These are phyloP conservation scores for Rutstroemia sp. DNA, from an alignment of 2,329 filamentous ascomycete species.

Conservation along the genomic window DNA sequence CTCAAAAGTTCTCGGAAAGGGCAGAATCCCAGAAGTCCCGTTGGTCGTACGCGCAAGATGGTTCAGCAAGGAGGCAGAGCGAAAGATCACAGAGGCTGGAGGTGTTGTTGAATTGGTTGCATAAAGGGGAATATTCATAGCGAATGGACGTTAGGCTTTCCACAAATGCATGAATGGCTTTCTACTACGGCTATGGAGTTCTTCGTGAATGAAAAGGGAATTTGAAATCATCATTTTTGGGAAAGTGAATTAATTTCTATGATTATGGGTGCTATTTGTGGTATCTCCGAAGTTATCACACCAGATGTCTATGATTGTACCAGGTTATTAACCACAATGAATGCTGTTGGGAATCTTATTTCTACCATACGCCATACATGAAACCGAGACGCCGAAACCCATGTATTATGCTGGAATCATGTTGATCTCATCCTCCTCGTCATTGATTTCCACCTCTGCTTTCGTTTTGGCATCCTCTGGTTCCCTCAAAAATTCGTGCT, in stretches of 20 bases:
- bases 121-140: slow-evolving; percentile 41
- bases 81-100: slow-evolving; percentile 98
- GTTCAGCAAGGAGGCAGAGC: slow-evolving; percentile 92
- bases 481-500: slow-evolving; percentile 55
- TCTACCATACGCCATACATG: slow-evolving; percentile 9
- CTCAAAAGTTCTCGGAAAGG: slow-evolving; percentile 98
- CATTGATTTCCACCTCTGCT: slow-evolving; percentile 36
- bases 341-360: slow-evolving; percentile 6
- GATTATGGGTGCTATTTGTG: slow-evolving; percentile 11
- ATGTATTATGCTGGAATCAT: slow-evolving; percentile 6
- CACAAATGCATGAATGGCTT: slow-evolving; percentile 10
- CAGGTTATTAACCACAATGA: slow-evolving; percentile 16
- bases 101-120: slow-evolving; percentile 94
- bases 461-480: slow-evolving; percentile 46
- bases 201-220: slow-evolving; percentile 11
- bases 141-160: slow-evolving; percentile 13
- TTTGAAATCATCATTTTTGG: slow-evolving; percentile 4
- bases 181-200: slow-evolving; percentile 12
- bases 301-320: not conserved
- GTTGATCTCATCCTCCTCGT: slow-evolving; percentile 21
- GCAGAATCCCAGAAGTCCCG: slow-evolving; percentile 85
- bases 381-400: not conserved
- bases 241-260: slow-evolving; percentile 11
- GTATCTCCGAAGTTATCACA: slow-evolving; percentile 13
- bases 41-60: slow-evolving; percentile 92